These are phyloP conservation scores for Boletellus emodensis DNA, from an alignment of 768 basidiomycete species.

Conservation along the genomic window DNA sequence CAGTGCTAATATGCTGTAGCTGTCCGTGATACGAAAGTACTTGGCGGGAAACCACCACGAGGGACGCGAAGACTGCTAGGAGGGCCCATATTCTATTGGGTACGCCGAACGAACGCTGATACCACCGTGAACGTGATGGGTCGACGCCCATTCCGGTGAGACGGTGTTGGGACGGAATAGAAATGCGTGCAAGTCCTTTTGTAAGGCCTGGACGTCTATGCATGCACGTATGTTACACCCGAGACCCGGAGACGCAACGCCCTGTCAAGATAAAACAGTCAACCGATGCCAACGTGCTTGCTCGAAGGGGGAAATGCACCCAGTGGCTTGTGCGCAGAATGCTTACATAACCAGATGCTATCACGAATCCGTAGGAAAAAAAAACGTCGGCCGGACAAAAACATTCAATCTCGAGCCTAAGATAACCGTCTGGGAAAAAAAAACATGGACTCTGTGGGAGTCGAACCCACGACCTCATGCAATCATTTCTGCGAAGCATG, in stretches of 20 bases:
- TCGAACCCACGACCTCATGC: conserved; percentile 59
- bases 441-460: conserved; percentile 37
- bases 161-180: conserved; percentile 37
- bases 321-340: no score
- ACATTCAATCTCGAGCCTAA: neutral
- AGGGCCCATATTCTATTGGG: conserved; percentile 70
- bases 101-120: conserved; percentile 56
- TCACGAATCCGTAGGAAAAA: no score
- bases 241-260: neutral
- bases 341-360: no score
- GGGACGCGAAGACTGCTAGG: conserved; percentile 48
- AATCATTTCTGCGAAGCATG: conserved; percentile 48
- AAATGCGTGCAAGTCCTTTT: conserved; percentile 56
- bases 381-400: no score
- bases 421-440: neutral
- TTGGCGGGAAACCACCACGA: conserved; percentile 56
- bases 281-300: conserved; percentile 1
- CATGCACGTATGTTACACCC: conserved; percentile 43
- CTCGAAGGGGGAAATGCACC: neutral
- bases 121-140: conserved; percentile 49
- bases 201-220: conserved; percentile 51
- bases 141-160: conserved; percentile 43
- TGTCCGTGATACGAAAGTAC: conserved; percentile 38
- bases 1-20: conserved; percentile 30
- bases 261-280: conserved; percentile 4